These are phyloP conservation scores for Amanita molliuscula DNA, from an alignment of 768 basidiomycete genomes.

Conservation along the genomic window DNA sequence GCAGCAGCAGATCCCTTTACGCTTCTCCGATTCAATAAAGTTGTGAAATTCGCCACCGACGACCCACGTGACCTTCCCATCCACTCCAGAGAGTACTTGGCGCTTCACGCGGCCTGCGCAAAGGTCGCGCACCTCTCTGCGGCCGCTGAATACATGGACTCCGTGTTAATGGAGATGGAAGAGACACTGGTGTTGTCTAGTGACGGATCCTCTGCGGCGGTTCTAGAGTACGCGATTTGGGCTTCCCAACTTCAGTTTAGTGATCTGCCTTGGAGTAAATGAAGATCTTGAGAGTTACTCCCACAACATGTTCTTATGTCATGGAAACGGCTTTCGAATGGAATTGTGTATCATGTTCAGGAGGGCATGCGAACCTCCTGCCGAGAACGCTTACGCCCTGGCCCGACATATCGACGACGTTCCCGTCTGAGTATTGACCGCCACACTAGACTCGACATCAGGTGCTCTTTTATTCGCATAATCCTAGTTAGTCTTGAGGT, in stretches of 20 bases:
- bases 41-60: constrained; percentile 3
- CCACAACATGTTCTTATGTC: too few relatives aligned
- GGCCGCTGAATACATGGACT: constrained; percentile 20
- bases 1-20: neutral
- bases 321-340: too few relatives aligned
- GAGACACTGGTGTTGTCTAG: constrained; percentile 8
- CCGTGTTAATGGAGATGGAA: constrained; percentile 16
- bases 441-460: too few relatives aligned
- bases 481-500: too few relatives aligned
- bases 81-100: constrained; percentile 17
- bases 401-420: too few relatives aligned
- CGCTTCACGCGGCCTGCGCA: constrained; percentile 24
- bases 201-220: constrained; percentile 10
- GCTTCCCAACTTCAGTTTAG: neutral
- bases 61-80: constrained; percentile 9
- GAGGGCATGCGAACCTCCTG: too few relatives aligned
- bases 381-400: too few relatives aligned
- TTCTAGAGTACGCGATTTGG: constrained; percentile 7
- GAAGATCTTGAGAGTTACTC: neutral
- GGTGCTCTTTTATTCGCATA: too few relatives aligned
- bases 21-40: neutral
- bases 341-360: too few relatives aligned
- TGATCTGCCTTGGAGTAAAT: neutral
- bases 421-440: too few relatives aligned
- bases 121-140: constrained; percentile 26